Conservation (phyloP, 805 yeast genomes). For the Metschnikowia kofuensis region DNA sequence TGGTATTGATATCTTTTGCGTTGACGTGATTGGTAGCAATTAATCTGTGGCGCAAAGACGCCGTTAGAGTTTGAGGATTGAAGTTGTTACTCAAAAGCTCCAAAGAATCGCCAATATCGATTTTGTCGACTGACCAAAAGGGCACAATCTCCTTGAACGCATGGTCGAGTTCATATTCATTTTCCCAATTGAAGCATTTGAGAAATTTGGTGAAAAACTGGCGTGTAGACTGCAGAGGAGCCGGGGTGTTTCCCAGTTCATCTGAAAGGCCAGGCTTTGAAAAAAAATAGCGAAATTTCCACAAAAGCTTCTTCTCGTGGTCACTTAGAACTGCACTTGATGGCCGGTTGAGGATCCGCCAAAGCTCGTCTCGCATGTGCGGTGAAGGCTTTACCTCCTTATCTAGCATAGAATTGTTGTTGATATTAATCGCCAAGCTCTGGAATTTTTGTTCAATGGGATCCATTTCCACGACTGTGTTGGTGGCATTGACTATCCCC, state of each 20-base stretch:
- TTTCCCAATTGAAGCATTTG: conserved; percentile 86
- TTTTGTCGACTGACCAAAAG: conserved; percentile 61
- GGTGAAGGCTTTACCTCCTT: conserved; percentile 87
- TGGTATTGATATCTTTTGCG: conserved; percentile 14
- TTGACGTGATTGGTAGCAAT: conserved; percentile 14
- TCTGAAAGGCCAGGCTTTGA: conserved; percentile 42
- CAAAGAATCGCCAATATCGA: conserved; percentile 79
- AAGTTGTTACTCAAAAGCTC: conserved; percentile 82
- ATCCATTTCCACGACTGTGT: conserved; percentile 34
- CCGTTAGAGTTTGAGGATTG: conserved; percentile 41
- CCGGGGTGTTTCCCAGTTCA: conserved; percentile 20
- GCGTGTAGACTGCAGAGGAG: conserved; percentile 48
- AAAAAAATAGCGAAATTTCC: conserved; percentile 85
- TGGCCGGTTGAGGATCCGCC: conserved; percentile 67
- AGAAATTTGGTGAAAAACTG: conserved; percentile 69
- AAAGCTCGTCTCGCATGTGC: conserved; percentile 69
- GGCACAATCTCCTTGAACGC: conserved; percentile 67
- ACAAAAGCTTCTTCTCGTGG: conserved; percentile 79
- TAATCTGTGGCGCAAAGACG: conserved; percentile 13
- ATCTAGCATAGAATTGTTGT: conserved; percentile 73
- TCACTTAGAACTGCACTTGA: conserved; percentile 80
- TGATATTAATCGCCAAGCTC: conserved; percentile 72
- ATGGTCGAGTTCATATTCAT: conserved; percentile 74
- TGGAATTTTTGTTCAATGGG: conserved; percentile 89
- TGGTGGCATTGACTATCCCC: neutral